These are phyloP conservation scores for Verticillium nubilum DNA, from an alignment of 2,329 filamentous ascomycete genomes.

Conservation along the genomic window DNA sequence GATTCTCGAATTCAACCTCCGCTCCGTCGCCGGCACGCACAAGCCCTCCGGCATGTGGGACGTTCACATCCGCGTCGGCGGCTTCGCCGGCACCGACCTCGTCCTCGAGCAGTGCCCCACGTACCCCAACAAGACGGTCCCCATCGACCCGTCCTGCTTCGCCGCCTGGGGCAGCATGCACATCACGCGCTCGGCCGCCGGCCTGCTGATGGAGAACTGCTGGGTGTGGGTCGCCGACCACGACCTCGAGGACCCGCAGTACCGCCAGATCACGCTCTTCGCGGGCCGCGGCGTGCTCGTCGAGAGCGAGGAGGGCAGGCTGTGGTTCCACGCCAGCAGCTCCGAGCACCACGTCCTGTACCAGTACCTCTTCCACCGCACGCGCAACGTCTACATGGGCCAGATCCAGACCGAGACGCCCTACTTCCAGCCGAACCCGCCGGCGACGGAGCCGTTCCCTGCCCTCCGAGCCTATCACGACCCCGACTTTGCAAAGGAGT, in stretches of 20 bases:
- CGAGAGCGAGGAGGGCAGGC: conserved; percentile 33
- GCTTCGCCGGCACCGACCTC: conserved; percentile 63
- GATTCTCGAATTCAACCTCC: conserved; percentile 69
- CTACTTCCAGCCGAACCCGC: conserved; percentile 64
- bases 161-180: conserved; percentile 38
- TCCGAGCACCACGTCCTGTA: conserved; percentile 64
- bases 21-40: conserved; percentile 24
- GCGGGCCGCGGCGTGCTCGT: conserved; percentile 45
- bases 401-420: conserved; percentile 66
- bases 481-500: conserved; percentile 45
- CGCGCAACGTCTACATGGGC: conserved; percentile 57
- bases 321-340: conserved; percentile 61
- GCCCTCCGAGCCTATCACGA: conserved; percentile 36
- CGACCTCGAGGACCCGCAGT: conserved; percentile 44
- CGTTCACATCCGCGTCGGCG: conserved; percentile 70
- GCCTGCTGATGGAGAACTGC: conserved; percentile 36
- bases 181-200: conserved; percentile 29
- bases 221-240: conserved; percentile 48
- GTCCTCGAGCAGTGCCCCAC: conserved; percentile 59
- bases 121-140: conserved; percentile 18
- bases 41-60: conserved; percentile 63
- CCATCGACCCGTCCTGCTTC: conserved; percentile 27
- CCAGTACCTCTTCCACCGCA: conserved; percentile 60
- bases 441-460: conserved; percentile 51
- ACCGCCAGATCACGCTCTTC: conserved; percentile 46